Evolutionary conservation across 768 basidiomycete species (phyloP), one percentile per base, ranked within the genome.

Genomic region (Termitomyces sp.): DNA sequence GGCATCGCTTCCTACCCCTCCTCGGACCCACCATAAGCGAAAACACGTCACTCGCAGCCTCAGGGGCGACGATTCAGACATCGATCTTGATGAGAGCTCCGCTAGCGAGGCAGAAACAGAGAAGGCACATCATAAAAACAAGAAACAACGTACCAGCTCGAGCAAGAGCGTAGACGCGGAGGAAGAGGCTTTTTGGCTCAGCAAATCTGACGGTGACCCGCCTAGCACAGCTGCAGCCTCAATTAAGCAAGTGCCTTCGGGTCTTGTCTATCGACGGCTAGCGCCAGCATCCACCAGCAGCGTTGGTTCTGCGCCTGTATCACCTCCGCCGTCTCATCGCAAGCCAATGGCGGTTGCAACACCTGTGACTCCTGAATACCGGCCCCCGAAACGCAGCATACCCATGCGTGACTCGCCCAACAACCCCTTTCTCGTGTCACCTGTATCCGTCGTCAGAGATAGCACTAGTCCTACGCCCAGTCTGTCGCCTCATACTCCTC

Each of bases 1-100:
- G 41, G 81, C 79, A 30, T 83, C 83, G 4, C 73, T 88, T 22
- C 85, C 84, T 37, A 88, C 86, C 0, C 86, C 85, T 21, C 86
- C 86, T 0, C 70, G 80, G 28, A 86, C 84, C 8, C 74, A 71
- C 47, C 73, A 79, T 54, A 83, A 77, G 58, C 74, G 74, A 19
- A 76, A 74, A 54, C 68, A 77, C 53, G 73, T 72, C 38, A 64
- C 24, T 7, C 41, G 53, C 8, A 46, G 50, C 19, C 71, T 7
- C 75, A 77, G 21, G 66, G 74, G 46, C 70, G 69, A 73, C 34
- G 75, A 77, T 40, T 79, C 78, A 22, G 77, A 80, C 55, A 70
- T 66, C 57, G 78, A 77, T 55, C 66, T 69, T 9, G 70, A 74
- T 28, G 66, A 64, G 2, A 68, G 65, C 28, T 59, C 69, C 35